phyloP scores from a whole-genome alignment of 495 filamentous ascomycete genomes.

The Penicillium arizonense region DNA sequence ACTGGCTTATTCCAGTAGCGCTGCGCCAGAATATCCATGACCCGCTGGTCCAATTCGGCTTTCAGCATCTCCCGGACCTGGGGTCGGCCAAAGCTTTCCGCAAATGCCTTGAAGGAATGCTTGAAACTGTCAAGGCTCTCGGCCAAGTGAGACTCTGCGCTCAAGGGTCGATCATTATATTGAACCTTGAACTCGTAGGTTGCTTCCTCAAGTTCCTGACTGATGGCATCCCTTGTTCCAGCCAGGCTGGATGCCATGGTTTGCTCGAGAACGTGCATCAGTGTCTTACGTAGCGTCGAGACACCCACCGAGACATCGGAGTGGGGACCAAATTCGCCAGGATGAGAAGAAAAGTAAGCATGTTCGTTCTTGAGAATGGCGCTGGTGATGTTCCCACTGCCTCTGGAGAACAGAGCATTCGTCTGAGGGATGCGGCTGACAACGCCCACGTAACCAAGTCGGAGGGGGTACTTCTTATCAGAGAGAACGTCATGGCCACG shows the following conservation, averaged over 20 bases:
- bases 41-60: slow-evolving; percentile 86
- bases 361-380: slow-evolving; percentile 87
- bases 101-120: slow-evolving; percentile 92
- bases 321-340: slow-evolving; percentile 72
- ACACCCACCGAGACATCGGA: slow-evolving; percentile 76
- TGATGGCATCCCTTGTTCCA: slow-evolving; percentile 85
- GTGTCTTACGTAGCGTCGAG: slow-evolving; percentile 81
- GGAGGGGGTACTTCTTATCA: slow-evolving; percentile 90
- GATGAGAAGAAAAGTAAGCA: slow-evolving; percentile 82
- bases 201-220: slow-evolving; percentile 92
- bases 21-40: slow-evolving; percentile 92
- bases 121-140: slow-evolving; percentile 96
- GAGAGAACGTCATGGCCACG: slow-evolving; percentile 74
- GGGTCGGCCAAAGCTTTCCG: slow-evolving; percentile 82
- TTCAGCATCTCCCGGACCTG: slow-evolving; percentile 90
- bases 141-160: slow-evolving; percentile 93
- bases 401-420: slow-evolving; percentile 81
- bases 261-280: slow-evolving; percentile 96
- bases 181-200: slow-evolving; percentile 99
- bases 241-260: slow-evolving; percentile 92
- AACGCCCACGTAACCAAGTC: slow-evolving; percentile 96
- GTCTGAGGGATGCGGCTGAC: slow-evolving; percentile 75
- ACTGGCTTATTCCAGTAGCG: slow-evolving; percentile 99
- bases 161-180: slow-evolving; percentile 94
- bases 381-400: slow-evolving; percentile 74